These are phyloP conservation scores for Dryas octopetala DNA, from an alignment of 306 rosid species.

Conservation along the genomic window DNA sequence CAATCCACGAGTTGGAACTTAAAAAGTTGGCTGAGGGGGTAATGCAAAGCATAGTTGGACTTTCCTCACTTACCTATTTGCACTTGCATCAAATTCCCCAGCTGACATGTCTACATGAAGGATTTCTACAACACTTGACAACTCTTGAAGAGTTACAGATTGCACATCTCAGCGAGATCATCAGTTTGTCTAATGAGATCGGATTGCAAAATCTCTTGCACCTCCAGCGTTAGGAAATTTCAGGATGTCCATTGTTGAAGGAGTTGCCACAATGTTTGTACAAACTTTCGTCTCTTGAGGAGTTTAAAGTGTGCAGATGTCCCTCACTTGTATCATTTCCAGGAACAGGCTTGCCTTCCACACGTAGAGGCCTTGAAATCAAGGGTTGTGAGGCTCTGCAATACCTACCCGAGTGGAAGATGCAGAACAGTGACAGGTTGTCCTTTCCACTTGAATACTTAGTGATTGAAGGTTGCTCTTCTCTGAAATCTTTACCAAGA, in stretches of 20 bases:
- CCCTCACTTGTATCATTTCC: constrained; percentile 31
- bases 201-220: constrained; percentile 27
- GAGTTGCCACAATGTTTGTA: constrained; percentile 27
- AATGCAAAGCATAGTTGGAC: constrained; percentile 14
- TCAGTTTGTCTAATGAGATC: constrained; percentile 26
- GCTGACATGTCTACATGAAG: constrained; percentile 21
- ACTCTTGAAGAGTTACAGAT: constrained; percentile 31
- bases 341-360: constrained; percentile 24
- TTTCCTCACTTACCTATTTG: constrained; percentile 29
- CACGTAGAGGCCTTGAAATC: constrained; percentile 26
- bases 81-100: constrained; percentile 25
- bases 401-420: constrained; percentile 27
- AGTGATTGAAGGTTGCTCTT: constrained; percentile 36
- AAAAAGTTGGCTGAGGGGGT: constrained; percentile 8
- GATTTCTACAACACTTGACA: constrained; percentile 21
- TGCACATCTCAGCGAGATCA: constrained; percentile 23
- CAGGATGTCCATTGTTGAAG: constrained; percentile 25
- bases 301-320: constrained; percentile 25
- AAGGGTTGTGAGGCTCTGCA: constrained; percentile 28
- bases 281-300: constrained; percentile 23
- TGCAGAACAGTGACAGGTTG: neutral
- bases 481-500: constrained; percentile 29
- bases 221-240: constrained; percentile 34
- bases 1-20: constrained; percentile 26
- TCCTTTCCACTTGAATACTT: constrained; percentile 29